Evolutionary conservation across 176 grass and related monocot species (phyloP).

Genomic region (Oryza rufipogon): DNA sequence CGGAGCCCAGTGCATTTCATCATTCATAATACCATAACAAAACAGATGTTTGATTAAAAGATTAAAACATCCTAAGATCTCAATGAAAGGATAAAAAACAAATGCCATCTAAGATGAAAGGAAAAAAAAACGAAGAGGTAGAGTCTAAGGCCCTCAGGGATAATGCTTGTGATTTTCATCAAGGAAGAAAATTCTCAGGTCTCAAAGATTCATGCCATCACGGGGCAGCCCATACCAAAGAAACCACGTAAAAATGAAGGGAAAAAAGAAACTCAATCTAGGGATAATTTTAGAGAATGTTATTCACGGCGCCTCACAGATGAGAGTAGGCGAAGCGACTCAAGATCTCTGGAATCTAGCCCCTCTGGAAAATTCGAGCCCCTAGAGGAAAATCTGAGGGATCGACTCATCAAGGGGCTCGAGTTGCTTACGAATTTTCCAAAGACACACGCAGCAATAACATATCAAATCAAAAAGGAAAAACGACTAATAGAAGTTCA

Average conservation of each 20-base stretch:
- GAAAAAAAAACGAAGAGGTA: too few relatives aligned
- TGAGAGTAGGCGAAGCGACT: conserved; percentile 70
- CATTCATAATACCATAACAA: conserved; percentile 37
- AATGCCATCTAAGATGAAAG: background rate
- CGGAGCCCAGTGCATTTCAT: conserved; percentile 98
- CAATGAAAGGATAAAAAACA: background rate
- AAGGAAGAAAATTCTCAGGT: conserved; percentile 77
- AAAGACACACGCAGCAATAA: too few relatives aligned
- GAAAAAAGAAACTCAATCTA: background rate
- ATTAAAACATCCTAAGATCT: background rate
- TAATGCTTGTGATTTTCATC: conserved; percentile 84
- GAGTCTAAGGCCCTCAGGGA: conserved; percentile 56
- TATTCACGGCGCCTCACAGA: conserved; percentile 80
- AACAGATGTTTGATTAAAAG: too few relatives aligned
- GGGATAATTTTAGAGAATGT: conserved; percentile 60
- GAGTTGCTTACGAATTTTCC: too few relatives aligned
- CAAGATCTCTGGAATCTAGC: conserved; percentile 75
- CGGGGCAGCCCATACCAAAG: conserved; percentile 18
- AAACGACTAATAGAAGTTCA: too few relatives aligned
- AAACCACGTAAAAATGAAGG: background rate
- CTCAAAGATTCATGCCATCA: conserved; percentile 99
- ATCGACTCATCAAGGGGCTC: conserved; percentile 74
- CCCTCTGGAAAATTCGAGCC: conserved; percentile 76
- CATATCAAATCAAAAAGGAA: too few relatives aligned
- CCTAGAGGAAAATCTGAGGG: conserved; percentile 39